Base-by-base conservation (phyloP, 176 grass and related monocot genomes). In the Elymus sibiricus region DNA sequence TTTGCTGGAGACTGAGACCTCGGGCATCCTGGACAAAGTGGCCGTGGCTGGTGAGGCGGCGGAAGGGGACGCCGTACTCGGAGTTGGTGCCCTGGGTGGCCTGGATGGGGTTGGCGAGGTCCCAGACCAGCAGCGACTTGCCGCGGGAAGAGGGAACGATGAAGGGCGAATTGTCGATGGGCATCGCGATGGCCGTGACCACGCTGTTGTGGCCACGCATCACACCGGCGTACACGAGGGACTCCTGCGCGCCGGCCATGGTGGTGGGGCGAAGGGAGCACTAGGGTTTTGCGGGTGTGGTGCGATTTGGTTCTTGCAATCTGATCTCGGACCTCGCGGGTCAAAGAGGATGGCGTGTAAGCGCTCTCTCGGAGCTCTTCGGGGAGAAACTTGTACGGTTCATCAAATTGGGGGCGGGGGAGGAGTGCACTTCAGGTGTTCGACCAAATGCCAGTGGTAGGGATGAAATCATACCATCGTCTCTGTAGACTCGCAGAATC, bases 21-120 rank as follows among this genome's bases (percentile, higher is more conserved):
- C 95, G 11, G 91, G 91, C 93, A 87, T 98, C 95, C 91, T 98
- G 73, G 24, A 98, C 91, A 75, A 98, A 98, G 86, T 98, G 88
- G 19, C 91, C 90, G 89, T 95, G 95, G 16, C 95, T 93, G 8
- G 91, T 94, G 74, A 98, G 95, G 81, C 95, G 95, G 84, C 91
- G 95, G 76, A 87, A 88, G 10, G 93, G 93, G 24, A 92, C 87
- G 58, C 93, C 95, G 81, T 93, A 95, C 29, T 90, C 85, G 17
- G 80, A 27, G 31, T 85, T 73, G 12, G 78, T 70, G 11, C 80
- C 83, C 27, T 38, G 40, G 32, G 86, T 74, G 74, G 61, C 29
- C 58, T 60, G 70, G 13, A 92, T 81, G 34, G 88, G 88, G 79
- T 91, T 93, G 55, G 79, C 89, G 32, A 98, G 95, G 77, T 93